Evolutionary conservation across 2,329 filamentous ascomycete species (phyloP).

Genomic region (Sarocladium brachiariae): DNA sequence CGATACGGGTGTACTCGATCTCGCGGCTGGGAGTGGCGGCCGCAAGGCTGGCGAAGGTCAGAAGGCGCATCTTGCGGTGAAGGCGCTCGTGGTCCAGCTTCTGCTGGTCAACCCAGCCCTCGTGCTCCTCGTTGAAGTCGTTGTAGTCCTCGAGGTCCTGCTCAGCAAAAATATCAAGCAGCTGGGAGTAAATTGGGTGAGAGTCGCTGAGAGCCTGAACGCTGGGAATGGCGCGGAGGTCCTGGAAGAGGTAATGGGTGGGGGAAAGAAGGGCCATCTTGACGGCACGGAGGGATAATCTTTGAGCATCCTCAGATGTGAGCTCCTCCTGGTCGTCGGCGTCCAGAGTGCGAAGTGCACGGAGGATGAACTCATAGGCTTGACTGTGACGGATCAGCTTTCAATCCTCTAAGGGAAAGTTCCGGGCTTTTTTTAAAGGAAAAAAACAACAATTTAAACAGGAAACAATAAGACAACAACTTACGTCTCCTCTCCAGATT

Average conservation of each 20-base stretch:
- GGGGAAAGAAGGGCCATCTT: constrained; percentile 47
- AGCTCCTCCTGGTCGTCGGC: constrained; percentile 46
- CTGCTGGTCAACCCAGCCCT: constrained; percentile 74
- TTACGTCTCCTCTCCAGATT: constrained; percentile 70
- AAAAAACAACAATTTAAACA: too few relatives aligned
- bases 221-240: constrained; percentile 72
- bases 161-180: constrained; percentile 91
- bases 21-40: constrained; percentile 78
- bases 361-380: constrained; percentile 61
- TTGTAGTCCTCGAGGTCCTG: constrained; percentile 93
- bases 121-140: constrained; percentile 89
- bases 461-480: constrained; percentile 24
- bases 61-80: constrained; percentile 90
- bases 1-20: constrained; percentile 80
- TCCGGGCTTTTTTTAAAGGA: neutral
- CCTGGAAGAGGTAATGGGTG: constrained; percentile 65
- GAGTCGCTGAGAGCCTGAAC: constrained; percentile 83
- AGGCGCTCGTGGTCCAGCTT: constrained; percentile 66
- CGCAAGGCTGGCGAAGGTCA: constrained; percentile 86
- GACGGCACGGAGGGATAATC: constrained; percentile 50
- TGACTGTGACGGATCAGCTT: constrained; percentile 31
- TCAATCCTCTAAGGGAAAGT: neutral
- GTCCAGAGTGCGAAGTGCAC: constrained; percentile 55
- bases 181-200: constrained; percentile 78
- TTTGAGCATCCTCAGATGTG: constrained; percentile 53